A percentile compares a stretch with the other conserved stretches of the same genome.
Conservation (phyloP, 495 filamentous ascomycete genomes). For the Penicillium silybi region DNA sequence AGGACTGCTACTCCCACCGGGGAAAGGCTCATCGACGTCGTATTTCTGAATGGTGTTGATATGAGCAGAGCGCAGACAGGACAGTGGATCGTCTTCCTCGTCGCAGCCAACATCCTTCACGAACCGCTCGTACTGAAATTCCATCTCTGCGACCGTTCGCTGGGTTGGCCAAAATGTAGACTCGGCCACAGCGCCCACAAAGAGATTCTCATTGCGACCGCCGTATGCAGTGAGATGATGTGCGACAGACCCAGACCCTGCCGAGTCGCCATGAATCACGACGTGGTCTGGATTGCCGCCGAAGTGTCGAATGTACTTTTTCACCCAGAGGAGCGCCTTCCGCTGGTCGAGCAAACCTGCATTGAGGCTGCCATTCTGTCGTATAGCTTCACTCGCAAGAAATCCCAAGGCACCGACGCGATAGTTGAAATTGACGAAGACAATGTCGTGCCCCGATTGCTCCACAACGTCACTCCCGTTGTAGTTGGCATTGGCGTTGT, state of each 20-base stretch:
- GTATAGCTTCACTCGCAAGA: constrained; percentile 57
- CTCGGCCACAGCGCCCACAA: constrained; percentile 57
- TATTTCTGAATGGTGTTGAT: constrained; percentile 46
- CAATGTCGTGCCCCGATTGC: constrained; percentile 47
- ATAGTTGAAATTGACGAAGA: constrained; percentile 74
- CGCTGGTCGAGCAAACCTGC: constrained; percentile 64
- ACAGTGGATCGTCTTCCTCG: constrained; percentile 34
- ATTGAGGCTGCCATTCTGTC: constrained; percentile 51
- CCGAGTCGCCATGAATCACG: constrained; percentile 63
- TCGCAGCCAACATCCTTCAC: constrained; percentile 48
- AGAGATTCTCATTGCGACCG: constrained; percentile 48
- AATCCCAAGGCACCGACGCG: constrained; percentile 71
- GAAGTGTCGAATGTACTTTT: constrained; percentile 54
- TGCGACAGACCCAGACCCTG: constrained; percentile 61
- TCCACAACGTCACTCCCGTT: constrained; percentile 57
- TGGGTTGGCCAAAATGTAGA: constrained; percentile 60
- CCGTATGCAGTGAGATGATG: constrained; percentile 61
- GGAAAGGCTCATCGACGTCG: constrained; percentile 49
- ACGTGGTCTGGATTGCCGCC: constrained; percentile 67
- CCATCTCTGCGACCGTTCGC: constrained; percentile 52
- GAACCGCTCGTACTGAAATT: constrained; percentile 59
- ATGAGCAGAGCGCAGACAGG: constrained; percentile 53
- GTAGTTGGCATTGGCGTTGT: constrained; percentile 59
- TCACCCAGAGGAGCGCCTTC: constrained; percentile 59
- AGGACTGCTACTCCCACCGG: constrained; percentile 37